Base-by-base conservation (phyloP, 805 yeast species). In the Lachancea sp. region DNA sequence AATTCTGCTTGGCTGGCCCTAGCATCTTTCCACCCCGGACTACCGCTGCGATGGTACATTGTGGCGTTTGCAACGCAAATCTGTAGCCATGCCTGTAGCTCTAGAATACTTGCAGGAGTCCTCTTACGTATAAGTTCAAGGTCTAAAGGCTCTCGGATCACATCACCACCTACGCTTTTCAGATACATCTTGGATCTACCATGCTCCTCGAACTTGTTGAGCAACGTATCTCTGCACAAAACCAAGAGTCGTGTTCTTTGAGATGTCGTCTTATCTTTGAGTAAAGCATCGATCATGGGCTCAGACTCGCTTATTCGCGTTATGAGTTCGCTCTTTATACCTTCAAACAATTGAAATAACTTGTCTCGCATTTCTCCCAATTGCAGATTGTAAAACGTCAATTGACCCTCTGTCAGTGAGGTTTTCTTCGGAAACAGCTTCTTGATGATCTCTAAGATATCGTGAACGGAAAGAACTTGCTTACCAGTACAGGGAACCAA, bases 321-420 rank as follows among this genome's bases (percentile, higher is more conserved):
- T 11, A 33, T 24, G 16, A 37, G 38, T 12, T 28, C 25, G 13
- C 29, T 22, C 16, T 25, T 25, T 3, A 34, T 12, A 5, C 23
- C 18, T 8, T 45, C 47, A 37, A 43, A 51, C 32, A 51, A 48
- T 15, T 47, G 50, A 18, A 42, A 41, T 8, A 55, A 43, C 34
- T 35, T 41, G 30, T 49, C 50, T 15, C 43, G 46, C 36, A 51
- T 34, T 34, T 51, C 55, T 4, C 38, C 39, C 23, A 60, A 40
- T 29, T 54, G 55, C 29, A 60, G 38, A 39, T 58, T 54, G 39
- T 59, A 61, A 46, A 60, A 58, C 26, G 56, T 57, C 29, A 60
- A 39, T 37, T 60, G 64, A 2, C 64, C 64, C 45, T 60, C 63
- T 7, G 52, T 47, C 23, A 60, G 41, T 9, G 59, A 52, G n/a